Base-by-base conservation (phyloP, 768 basidiomycete species). In the Lactifluus echinatus region DNA sequence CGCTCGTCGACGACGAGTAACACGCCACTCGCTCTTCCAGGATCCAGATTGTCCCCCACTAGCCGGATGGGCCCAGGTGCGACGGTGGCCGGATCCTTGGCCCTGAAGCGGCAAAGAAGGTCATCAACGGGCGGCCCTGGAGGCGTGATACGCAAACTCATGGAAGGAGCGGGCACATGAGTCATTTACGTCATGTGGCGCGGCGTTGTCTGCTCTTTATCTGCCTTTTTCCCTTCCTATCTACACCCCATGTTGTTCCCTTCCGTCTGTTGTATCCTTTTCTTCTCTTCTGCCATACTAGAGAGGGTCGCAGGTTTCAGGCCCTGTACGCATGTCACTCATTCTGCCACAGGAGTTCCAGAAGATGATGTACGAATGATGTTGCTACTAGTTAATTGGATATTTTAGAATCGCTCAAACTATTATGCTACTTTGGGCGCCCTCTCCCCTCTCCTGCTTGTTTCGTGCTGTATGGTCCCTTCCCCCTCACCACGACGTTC, bases 51-150 rank as follows among this genome's bases (percentile, higher is more conserved):
- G 23, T 68, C 70, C n/a, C 69, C 76, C 23, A 64, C 66, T 42
- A 67, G 67, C 51, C 67, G 68, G 43, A 63, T 63, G 26, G 68
- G 68, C 14, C 60, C 61, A 11, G 56, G 67, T 29, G 64, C 71
- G 33, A 48, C 51, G 3, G 46, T 60, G 42, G 56, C 66, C 26
- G 63, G 64, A 29, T 56, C 68, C 21, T 52, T 70, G 11, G 73
- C 85, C 37, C 77, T 90, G 79, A 91, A 91, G 73, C 76, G 89
- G 62, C 89, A 90, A 66, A 77, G 89, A 75, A 82, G 89, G 76
- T 85, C 83, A 63, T 89, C 87, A 36, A 52, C 55, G 1, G 60
- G 60, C 19, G 60, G 51, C 12, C 21, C 61, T 40, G 60, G 57
- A 48, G 24, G 52, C 48, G 44, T 43, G 33, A 43, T 46, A 21